Base-by-base conservation (phyloP, 2,329 filamentous ascomycete species). In the Aspergillus neotritici region DNA sequence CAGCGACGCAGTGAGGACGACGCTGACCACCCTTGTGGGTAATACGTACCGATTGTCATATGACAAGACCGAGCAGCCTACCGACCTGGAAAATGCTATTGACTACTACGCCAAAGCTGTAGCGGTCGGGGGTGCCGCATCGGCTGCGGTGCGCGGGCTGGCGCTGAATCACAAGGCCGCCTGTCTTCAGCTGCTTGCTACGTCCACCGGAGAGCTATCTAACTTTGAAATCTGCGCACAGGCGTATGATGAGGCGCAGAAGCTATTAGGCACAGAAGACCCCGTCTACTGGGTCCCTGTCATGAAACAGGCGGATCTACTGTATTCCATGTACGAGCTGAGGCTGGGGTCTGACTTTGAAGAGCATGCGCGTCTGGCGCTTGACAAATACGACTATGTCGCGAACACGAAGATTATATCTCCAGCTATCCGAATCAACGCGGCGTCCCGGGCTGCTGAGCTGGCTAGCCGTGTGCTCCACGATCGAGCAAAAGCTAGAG, bases 11-110 rank as follows among this genome's bases (percentile, higher is more conserved):
- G 8, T 37, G 13, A 43, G 28, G 5, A 43, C 15, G 12, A 13
- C 14, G 8, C 33, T 43, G 5, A 12, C 29, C 9, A 43, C 34
- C 10, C 13, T 30, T 10, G 10, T 43, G n/a, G 40, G 34, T 2
- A 43, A 43, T 17, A 31, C 33, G 11, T 43, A 32, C 32, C 34
- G 17, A 13, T 10, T 14, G 3, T 43, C 34, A 3, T 37, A 21
- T 30, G 33, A n/a, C 4, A 12, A 21, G 3, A 37, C 21, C 10
- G 25, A 37, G n/a, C 34, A 43, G 12, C 2, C 21, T 13, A 13
- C 25, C 3, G 40, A 43, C 16, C n/a, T 43, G 10, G 34, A 37
- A 31, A 43, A 36, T 15, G 40, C 40, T 3, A 25, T 37, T 10
- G 16, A 37, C 12, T 21, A 43, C 12, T 43, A 43, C 12, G 15